Conservation (phyloP, 768 basidiomycete species). For the Crassisporium funariophilum region DNA sequence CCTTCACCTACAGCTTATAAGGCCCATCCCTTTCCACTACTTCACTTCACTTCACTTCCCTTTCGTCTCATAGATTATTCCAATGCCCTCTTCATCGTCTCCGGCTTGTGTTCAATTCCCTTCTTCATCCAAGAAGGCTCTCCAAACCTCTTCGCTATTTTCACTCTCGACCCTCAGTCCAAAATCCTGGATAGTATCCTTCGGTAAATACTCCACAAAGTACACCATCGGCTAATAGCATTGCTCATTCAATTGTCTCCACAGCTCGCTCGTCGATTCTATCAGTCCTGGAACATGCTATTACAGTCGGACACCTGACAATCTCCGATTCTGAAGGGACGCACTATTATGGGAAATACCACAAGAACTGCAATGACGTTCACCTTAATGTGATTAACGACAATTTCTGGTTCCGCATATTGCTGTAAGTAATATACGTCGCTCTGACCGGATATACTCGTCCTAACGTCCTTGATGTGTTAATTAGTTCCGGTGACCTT, state of each 20-base stretch:
- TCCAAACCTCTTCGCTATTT: slow-evolving; percentile 46
- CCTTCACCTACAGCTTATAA: slow-evolving; percentile 37
- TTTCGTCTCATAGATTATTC: slow-evolving; percentile 10
- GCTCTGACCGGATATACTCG: slow-evolving; percentile 10
- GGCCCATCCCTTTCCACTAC: slow-evolving; percentile 33
- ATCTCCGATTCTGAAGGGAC: slow-evolving; percentile 63
- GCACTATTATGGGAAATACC: slow-evolving; percentile 57
- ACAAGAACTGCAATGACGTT: slow-evolving; percentile 63
- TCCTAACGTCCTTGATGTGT: slow-evolving; percentile 22
- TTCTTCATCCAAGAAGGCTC: slow-evolving; percentile 41
- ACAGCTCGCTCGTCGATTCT: slow-evolving; percentile 64
- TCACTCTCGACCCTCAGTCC: slow-evolving; percentile 48
- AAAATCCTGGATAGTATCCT: slow-evolving; percentile 49
- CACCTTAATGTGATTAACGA: slow-evolving; percentile 57
- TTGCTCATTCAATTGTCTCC: slow-evolving; percentile 11
- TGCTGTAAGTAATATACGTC: slow-evolving; percentile 48
- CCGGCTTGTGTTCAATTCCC: slow-evolving; percentile 45
- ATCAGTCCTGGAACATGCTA: slow-evolving; percentile 57
- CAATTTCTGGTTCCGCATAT: slow-evolving; percentile 69
- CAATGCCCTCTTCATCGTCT: slow-evolving; percentile 40
- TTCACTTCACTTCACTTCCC: slow-evolving; percentile 21
- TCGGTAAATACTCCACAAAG: slow-evolving; percentile 38
- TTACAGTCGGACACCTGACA: slow-evolving; percentile 60
- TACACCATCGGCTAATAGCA: slow-evolving; percentile 3
- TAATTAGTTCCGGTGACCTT: slow-evolving; percentile 56